Percentiles rank a stretch among this genome's conserved stretches.
Conservation (phyloP, 441 rosid species). For the Dalechampia spathulata region DNA sequence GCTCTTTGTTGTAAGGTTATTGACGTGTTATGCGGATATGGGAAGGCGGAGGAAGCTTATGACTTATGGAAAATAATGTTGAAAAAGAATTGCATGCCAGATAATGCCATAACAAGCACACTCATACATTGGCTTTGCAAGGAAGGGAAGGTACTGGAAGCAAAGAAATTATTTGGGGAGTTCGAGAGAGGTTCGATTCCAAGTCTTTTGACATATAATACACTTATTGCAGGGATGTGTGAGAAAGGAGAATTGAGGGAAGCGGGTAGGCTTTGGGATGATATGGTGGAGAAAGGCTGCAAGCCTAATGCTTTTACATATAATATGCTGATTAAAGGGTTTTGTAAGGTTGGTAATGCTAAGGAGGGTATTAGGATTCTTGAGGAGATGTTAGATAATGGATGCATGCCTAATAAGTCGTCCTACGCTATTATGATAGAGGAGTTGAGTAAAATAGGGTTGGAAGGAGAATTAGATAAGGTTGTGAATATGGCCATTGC, state of each 20-base stretch:
- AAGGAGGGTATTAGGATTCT: conserved; percentile 60
- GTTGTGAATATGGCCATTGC: conserved; percentile 39
- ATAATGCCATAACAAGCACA: conserved; percentile 65
- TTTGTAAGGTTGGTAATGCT: conserved; percentile 49
- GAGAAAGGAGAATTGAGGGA: conserved; percentile 63
- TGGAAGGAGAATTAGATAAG: conserved; percentile 42
- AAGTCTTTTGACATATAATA: conserved; percentile 68
- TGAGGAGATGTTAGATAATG: conserved; percentile 70
- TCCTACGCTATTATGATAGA: conserved; percentile 49
- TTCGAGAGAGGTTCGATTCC: conserved; percentile 71
- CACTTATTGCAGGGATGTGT: conserved; percentile 73
- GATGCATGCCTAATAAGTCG: conserved; percentile 49
- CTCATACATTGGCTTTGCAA: conserved; percentile 85
- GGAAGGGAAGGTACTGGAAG: conserved; percentile 59
- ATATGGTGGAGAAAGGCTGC: conserved; percentile 75
- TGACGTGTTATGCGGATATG: conserved; percentile 52
- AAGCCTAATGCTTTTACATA: conserved; percentile 71
- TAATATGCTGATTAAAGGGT: conserved; percentile 62
- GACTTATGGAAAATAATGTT: conserved; percentile 65
- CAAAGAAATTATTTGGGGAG: conserved; percentile 66
- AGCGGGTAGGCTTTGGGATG: conserved; percentile 79
- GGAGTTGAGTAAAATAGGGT: conserved; percentile 35
- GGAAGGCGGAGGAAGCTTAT: conserved; percentile 65
- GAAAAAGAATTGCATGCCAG: conserved; percentile 70
- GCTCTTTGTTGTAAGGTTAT: conserved; percentile 73